phyloP scores from a whole-genome alignment of 495 filamentous ascomycete genomes.

The Parathielavia appendiculata region DNA sequence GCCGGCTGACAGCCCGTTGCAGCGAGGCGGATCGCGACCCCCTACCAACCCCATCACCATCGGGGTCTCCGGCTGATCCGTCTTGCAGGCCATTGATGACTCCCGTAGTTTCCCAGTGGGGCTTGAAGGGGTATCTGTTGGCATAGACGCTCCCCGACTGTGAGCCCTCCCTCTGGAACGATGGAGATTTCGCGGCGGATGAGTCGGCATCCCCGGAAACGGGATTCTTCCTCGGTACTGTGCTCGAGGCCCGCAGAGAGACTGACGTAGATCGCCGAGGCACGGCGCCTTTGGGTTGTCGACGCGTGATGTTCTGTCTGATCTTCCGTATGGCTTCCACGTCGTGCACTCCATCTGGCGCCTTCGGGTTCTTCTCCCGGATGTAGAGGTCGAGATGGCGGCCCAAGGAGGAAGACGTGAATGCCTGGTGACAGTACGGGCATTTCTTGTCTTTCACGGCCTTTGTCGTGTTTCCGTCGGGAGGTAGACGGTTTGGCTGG shows the following conservation, averaged over 20 bases:
- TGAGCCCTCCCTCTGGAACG: slow-evolving; percentile 34
- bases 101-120: slow-evolving; percentile 67
- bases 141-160: slow-evolving; percentile 48
- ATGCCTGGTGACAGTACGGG: slow-evolving; percentile 76
- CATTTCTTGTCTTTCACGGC: slow-evolving; percentile 72
- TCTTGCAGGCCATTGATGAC: slow-evolving; percentile 68
- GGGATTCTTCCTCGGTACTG: slow-evolving; percentile 30
- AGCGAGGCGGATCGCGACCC: slow-evolving; percentile 29
- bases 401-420: slow-evolving; percentile 89
- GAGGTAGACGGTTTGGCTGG: slow-evolving; percentile 13
- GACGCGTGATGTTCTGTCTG: slow-evolving; percentile 74
- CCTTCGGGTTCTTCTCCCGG: slow-evolving; percentile 77
- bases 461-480: slow-evolving; percentile 34
- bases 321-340: slow-evolving; percentile 80
- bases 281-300: slow-evolving; percentile 63
- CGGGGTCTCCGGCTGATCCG: slow-evolving; percentile 26
- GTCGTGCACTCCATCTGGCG: slow-evolving; percentile 78
- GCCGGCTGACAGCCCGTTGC: slow-evolving; percentile 40
- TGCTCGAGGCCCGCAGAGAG: slow-evolving; percentile 41
- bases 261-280: slow-evolving; percentile 46
- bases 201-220: slow-evolving; percentile 29
- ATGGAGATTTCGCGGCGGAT: slow-evolving; percentile 28
- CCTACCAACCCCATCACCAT: slow-evolving; percentile 27
- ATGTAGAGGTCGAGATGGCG: slow-evolving; percentile 89
- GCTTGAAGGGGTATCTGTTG: slow-evolving; percentile 51